These are phyloP conservation scores for Talaromyces sp. DNA, from an alignment of 2,329 filamentous ascomycete species.

Conservation along the genomic window DNA sequence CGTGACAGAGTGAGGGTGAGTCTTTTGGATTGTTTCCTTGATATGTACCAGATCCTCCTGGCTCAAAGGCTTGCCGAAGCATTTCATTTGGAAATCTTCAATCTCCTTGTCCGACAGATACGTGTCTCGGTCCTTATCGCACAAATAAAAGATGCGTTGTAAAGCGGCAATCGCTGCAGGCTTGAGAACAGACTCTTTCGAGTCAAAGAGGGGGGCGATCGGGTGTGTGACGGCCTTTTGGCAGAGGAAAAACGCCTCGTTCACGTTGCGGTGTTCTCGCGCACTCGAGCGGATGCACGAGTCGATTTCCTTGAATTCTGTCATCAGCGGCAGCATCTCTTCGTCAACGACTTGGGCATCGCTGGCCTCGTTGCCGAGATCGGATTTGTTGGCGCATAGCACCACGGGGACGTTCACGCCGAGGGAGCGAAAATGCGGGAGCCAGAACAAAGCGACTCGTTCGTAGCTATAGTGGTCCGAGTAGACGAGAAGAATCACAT, in stretches of 20 bases:
- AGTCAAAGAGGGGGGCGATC: conserved; percentile 92
- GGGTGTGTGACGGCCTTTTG: conserved; percentile 98
- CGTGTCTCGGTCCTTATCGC: conserved; percentile 93
- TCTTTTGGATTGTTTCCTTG: conserved; percentile 75
- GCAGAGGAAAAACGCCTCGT: conserved; percentile 94
- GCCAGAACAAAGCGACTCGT: conserved; percentile 93
- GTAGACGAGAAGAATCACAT: conserved; percentile 94
- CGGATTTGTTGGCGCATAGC: conserved; percentile 95
- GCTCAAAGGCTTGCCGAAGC: conserved; percentile 81
- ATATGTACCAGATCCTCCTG: conserved; percentile 82
- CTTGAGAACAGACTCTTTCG: conserved; percentile 85
- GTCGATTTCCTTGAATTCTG: conserved; percentile 97
- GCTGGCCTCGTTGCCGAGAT: conserved; percentile 67
- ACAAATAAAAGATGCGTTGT: conserved; percentile 88
- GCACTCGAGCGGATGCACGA: conserved; percentile 95
- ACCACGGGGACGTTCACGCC: conserved; percentile 99
- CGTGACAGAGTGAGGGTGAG: conserved; percentile 56
- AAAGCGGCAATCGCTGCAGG: conserved; percentile 82
- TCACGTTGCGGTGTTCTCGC: conserved; percentile 86
- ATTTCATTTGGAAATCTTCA: conserved; percentile 81
- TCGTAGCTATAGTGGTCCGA: conserved; percentile 99
- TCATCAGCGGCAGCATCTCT: conserved; percentile 97
- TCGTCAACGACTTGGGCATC: conserved; percentile 86
- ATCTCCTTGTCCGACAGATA: conserved; percentile 87
- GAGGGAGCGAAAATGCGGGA: conserved; percentile 94